A percentile compares a stretch with the other conserved stretches of the same genome.
Evolutionary conservation across 768 basidiomycete species (phyloP).

Genomic region (Strobilomyces echinocephalus): DNA sequence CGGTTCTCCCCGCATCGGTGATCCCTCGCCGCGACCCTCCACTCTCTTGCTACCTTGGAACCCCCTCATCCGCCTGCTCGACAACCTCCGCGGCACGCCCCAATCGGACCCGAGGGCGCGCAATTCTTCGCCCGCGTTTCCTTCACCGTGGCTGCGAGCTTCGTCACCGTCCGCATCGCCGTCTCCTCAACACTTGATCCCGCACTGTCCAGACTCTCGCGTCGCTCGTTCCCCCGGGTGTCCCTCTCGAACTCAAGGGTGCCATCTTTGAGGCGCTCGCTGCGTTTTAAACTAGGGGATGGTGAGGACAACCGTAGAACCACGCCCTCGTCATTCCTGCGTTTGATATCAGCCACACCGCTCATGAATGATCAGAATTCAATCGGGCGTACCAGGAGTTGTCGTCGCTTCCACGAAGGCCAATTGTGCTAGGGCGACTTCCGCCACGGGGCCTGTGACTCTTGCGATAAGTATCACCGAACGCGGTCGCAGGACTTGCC

Average conservation of each 20-base stretch:
- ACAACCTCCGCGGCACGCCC: conserved; percentile 39
- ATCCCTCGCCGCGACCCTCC: conserved; percentile 29
- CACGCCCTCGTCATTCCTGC: too few species aligned
- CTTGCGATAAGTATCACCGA: too few species aligned
- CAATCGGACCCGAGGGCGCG: conserved; percentile 66
- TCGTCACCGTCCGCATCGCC: conserved; percentile 72
- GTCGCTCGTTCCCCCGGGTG: conserved; percentile 67
- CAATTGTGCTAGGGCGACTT: too few species aligned
- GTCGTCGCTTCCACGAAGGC: too few species aligned
- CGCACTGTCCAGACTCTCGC: conserved; percentile 78
- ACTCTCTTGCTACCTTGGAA: conserved; percentile 25
- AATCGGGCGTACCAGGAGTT: too few species aligned
- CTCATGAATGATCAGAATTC: too few species aligned
- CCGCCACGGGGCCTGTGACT: too few species aligned
- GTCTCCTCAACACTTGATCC: conserved; percentile 72
- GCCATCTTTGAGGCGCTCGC: conserved; percentile 76
- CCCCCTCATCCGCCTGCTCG: conserved; percentile 30
- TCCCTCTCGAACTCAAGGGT: conserved; percentile 91
- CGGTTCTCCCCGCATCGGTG: conserved; percentile 75
- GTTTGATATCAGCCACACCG: too few species aligned
- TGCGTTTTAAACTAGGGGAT: too few species aligned
- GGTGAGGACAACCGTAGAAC: too few species aligned
- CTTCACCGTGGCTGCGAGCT: conserved; percentile 67
- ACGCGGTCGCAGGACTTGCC: too few species aligned
- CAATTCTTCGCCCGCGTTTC: conserved; percentile 79